A percentile compares a stretch with the other conserved stretches of the same genome.
Evolutionary conservation across 2,329 filamentous ascomycete genomes (phyloP).

Genomic region (Penicillium janthinellum): DNA sequence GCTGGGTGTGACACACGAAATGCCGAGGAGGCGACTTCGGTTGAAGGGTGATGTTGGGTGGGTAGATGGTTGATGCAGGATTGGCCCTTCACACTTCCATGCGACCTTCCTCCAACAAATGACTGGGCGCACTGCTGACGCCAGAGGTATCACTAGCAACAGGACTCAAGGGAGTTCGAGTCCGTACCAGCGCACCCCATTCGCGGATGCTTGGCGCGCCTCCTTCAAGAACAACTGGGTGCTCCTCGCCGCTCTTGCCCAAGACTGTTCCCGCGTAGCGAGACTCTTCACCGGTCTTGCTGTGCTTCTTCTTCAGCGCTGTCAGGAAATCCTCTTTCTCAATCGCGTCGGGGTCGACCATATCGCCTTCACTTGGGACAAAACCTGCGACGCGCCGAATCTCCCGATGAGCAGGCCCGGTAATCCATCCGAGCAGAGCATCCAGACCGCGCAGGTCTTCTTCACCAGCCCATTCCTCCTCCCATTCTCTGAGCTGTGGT

Average conservation of each 20-base stretch:
- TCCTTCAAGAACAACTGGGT: conserved; percentile 76
- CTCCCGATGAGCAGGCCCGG: conserved; percentile 72
- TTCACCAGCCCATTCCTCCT: conserved; percentile 69
- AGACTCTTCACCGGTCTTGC: conserved; percentile 82
- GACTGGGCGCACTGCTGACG: conserved; percentile 45
- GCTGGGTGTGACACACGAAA: not conserved
- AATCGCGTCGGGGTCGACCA: conserved; percentile 53
- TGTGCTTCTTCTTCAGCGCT: conserved; percentile 87
- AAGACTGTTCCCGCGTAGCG: conserved; percentile 84
- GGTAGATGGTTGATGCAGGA: not conserved
- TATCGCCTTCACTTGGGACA: conserved; percentile 58
- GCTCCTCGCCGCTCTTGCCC: conserved; percentile 71
- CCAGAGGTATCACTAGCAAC: conserved; percentile 40
- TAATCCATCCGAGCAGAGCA: conserved; percentile 77
- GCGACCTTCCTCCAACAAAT: conserved; percentile 40
- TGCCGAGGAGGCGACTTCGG: not conserved
- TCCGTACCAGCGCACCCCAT: conserved; percentile 55
- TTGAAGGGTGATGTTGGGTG: not conserved
- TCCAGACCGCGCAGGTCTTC: conserved; percentile 79
- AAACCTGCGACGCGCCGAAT: conserved; percentile 78
- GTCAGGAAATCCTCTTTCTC: conserved; percentile 71
- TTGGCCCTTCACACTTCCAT: conserved; percentile 38
- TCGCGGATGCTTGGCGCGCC: conserved; percentile 68
- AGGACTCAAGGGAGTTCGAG: conserved; percentile 31
- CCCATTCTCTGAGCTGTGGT: conserved; percentile 66